Percentiles rank a stretch among this genome's conserved stretches.
phyloP scores from a whole-genome alignment of 2,329 filamentous ascomycete genomes.

The Diaporthe citri region DNA sequence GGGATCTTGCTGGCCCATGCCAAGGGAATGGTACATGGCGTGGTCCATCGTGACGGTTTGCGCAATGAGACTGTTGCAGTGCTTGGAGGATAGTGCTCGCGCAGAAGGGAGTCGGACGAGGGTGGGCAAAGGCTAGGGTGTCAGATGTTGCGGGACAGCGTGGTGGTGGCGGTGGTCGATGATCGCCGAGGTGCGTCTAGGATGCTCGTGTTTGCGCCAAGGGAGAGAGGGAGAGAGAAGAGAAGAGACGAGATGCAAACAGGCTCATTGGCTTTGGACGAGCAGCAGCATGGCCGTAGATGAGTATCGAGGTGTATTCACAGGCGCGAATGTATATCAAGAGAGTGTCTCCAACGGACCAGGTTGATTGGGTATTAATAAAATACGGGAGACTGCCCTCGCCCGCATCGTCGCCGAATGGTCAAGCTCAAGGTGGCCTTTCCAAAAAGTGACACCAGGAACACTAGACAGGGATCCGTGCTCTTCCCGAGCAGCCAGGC shows the following conservation, averaged over 20 bases:
- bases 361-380: constrained; percentile 24
- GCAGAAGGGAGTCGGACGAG: background rate
- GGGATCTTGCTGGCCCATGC: constrained; percentile 64
- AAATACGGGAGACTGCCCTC: background rate
- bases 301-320: background rate
- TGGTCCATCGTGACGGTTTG: constrained; percentile 52
- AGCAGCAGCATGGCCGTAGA: constrained; percentile 15
- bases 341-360: background rate
- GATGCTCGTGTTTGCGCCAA: constrained; percentile 20
- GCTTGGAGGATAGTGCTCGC: background rate
- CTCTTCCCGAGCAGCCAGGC: background rate
- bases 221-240: constrained; percentile 7
- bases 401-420: background rate
- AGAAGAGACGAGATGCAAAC: background rate
- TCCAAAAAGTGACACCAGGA: constrained; percentile 35
- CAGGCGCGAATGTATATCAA: constrained; percentile 3
- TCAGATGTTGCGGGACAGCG: background rate
- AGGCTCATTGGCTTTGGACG: background rate
- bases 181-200: constrained; percentile 14
- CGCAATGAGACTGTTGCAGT: background rate
- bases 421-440: constrained; percentile 37
- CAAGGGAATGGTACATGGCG: constrained; percentile 64
- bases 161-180: background rate
- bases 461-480: constrained; percentile 35
- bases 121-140: background rate